Percentiles rank a stretch among this genome's conserved stretches.
These are phyloP conservation scores for Aspergillus sparsus DNA, from an alignment of 495 filamentous ascomycete species.

Conservation along the genomic window DNA sequence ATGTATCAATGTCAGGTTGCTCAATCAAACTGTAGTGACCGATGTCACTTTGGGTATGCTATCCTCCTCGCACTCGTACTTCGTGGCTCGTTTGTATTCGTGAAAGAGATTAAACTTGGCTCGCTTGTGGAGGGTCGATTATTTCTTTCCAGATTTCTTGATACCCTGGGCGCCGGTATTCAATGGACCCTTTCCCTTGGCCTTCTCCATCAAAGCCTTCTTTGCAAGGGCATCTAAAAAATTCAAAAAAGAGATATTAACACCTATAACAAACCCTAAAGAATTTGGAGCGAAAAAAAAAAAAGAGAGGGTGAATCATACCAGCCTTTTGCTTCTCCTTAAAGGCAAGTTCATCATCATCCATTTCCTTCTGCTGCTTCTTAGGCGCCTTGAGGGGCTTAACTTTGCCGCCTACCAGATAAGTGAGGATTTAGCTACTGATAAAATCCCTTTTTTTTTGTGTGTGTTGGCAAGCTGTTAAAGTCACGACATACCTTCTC, in stretches of 20 bases:
- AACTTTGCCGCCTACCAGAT: conserved; percentile 69
- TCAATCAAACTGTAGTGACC: conserved; percentile 19
- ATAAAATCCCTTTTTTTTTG: background rate
- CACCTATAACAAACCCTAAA: background rate
- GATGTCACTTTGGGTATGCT: conserved; percentile 20
- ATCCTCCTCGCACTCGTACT: conserved; percentile 20
- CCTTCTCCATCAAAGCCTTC: conserved; percentile 69
- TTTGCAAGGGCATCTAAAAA: conserved; percentile 71
- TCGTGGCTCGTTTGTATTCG: conserved; percentile 41
- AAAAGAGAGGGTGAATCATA: conserved; percentile 38
- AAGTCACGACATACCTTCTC: conserved; percentile 54
- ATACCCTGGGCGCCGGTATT: conserved; percentile 80
- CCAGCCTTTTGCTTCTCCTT: conserved; percentile 72
- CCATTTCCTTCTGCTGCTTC: conserved; percentile 72
- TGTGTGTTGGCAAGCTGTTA: background rate
- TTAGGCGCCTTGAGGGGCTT: conserved; percentile 82
- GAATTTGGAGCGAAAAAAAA: background rate
- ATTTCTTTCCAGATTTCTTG: conserved; percentile 92
- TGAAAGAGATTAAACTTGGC: conserved; percentile 21
- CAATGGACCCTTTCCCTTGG: conserved; percentile 59
- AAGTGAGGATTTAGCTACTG: conserved; percentile 7
- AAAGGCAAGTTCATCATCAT: conserved; percentile 76
- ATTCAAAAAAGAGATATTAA: background rate
- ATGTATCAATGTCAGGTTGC: conserved; percentile 18
- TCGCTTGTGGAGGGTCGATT: conserved; percentile 25